A percentile compares a stretch with the other conserved stretches of the same genome.
Conservation (phyloP, 441 rosid genomes). For the Euphorbia schlechtendalii region DNA sequence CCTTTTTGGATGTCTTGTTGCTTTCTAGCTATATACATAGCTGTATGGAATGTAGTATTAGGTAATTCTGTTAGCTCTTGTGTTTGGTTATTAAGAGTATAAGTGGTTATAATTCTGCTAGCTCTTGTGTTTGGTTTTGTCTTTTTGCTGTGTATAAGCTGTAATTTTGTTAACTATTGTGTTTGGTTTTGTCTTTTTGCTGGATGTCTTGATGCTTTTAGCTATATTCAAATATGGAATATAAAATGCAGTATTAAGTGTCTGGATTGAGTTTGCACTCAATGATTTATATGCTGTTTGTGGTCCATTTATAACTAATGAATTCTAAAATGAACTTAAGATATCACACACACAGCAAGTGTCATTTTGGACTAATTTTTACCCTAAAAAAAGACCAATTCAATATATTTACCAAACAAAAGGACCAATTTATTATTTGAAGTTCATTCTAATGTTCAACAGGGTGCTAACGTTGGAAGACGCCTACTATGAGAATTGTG, state of each 20-base stretch:
- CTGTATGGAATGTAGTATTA: neutral
- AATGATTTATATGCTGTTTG: neutral
- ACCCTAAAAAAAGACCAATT: too few species aligned
- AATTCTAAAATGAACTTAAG: neutral
- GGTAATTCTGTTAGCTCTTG: too few species aligned
- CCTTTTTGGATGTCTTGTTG: neutral
- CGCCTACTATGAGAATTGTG: slow-evolving; percentile 56
- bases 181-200: neutral
- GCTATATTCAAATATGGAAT: neutral
- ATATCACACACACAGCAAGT: neutral
- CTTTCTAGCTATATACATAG: neutral
- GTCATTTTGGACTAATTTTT: neutral
- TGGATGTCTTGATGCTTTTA: neutral
- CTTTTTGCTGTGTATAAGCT: too few species aligned
- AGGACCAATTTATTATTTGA: too few species aligned
- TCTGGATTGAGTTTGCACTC: neutral
- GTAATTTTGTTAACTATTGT: neutral
- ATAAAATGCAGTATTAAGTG: slow-evolving; percentile 5
- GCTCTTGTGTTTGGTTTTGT: too few species aligned
- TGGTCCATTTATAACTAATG: neutral
- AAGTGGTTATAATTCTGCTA: too few species aligned
- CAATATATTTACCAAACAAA: too few species aligned
- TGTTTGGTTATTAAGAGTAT: too few species aligned
- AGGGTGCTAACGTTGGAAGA: slow-evolving; percentile 93
- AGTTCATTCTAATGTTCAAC: slow-evolving; percentile 23